phyloP scores from a whole-genome alignment of 2,329 filamentous ascomycete genomes.

The Neopestalotiopsis sp. region DNA sequence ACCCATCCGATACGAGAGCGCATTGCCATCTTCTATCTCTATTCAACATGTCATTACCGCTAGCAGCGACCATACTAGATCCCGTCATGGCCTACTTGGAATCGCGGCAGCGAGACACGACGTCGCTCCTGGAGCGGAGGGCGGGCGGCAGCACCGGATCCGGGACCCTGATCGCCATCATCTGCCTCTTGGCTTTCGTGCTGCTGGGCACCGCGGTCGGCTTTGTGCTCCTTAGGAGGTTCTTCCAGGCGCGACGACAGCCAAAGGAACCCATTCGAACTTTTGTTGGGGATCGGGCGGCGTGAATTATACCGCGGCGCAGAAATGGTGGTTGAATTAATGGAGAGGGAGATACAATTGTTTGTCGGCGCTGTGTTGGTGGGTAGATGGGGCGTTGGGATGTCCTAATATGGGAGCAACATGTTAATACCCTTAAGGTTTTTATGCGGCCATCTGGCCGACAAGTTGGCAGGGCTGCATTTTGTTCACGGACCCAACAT shows the following conservation, averaged over 20 bases:
- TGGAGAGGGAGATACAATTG: not conserved
- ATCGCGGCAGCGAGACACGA: not conserved
- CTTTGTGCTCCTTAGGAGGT: slow-evolving; percentile 1
- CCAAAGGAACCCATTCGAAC: not conserved
- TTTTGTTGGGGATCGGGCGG: not conserved
- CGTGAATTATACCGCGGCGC: not conserved
- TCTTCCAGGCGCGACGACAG: not conserved
- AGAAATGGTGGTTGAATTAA: not conserved
- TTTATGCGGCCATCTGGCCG: no score
- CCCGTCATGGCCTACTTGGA: not conserved
- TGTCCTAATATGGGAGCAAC: no score
- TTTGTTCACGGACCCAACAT: no score
- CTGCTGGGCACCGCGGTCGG: slow-evolving; percentile 1
- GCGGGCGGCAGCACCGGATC: not conserved
- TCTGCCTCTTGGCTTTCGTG: slow-evolving; percentile 5
- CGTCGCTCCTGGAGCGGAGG: not conserved
- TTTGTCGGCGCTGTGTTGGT: not conserved
- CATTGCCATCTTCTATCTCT: not conserved
- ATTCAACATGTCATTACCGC: not conserved
- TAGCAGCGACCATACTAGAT: not conserved
- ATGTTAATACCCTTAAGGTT: no score
- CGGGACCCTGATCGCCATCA: not conserved
- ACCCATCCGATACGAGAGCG: no score
- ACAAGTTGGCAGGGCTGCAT: no score
- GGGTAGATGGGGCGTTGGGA: no score